A percentile compares a stretch with the other conserved stretches of the same genome.
Conservation (phyloP, 805 yeast species). For the Monosporozyma solicola region DNA sequence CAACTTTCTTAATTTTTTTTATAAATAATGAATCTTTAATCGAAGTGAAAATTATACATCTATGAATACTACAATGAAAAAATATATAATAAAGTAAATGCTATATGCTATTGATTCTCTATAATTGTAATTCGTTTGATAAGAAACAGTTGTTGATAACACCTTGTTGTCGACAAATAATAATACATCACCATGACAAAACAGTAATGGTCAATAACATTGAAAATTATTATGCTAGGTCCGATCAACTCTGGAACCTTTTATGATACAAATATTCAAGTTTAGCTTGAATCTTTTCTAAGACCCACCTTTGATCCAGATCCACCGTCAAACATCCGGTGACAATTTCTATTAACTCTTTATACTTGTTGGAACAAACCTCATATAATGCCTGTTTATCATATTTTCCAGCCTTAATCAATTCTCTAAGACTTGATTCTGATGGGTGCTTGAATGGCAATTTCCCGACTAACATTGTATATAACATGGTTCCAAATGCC, state of each 20-base stretch:
- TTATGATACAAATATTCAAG: constrained; percentile 1
- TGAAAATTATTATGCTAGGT: not conserved
- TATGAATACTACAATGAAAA: not conserved
- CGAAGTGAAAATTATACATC: not conserved
- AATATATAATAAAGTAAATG: not conserved
- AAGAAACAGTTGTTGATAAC: no score
- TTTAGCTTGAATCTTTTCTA: constrained; percentile 31
- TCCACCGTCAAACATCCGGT: constrained; percentile 44
- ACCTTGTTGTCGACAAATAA: no score
- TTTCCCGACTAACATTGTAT: constrained; percentile 62
- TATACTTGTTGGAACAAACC: constrained; percentile 28
- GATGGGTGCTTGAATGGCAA: constrained; percentile 80
- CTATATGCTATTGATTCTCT: no score
- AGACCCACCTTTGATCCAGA: constrained; percentile 42
- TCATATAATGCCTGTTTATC: constrained; percentile 38
- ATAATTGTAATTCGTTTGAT: no score
- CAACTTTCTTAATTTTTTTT: not conserved
- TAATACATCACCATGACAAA: not conserved
- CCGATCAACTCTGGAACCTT: not conserved
- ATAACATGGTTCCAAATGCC: constrained; percentile 80
- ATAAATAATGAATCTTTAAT: not conserved
- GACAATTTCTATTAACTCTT: not conserved
- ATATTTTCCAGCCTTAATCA: constrained; percentile 60
- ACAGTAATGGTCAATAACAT: not conserved
- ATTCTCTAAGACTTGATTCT: constrained; percentile 67